Percentiles rank a stretch among this genome's conserved stretches.
Evolutionary conservation across 2,329 filamentous ascomycete genomes (phyloP).

Genomic region (Phialophora verrucosa): DNA sequence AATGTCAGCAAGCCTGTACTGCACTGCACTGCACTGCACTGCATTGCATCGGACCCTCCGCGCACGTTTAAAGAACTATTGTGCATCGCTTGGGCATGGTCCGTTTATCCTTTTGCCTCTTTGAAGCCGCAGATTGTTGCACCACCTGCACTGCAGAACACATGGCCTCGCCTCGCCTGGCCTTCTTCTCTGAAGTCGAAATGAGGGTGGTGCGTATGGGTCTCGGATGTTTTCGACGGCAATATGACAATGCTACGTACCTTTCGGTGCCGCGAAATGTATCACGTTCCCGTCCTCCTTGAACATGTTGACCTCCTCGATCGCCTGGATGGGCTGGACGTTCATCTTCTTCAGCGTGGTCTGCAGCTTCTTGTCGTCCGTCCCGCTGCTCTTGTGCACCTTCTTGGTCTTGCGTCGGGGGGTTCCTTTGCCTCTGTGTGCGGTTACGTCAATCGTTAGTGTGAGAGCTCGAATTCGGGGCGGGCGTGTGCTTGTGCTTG

Average conservation of each 20-base stretch:
- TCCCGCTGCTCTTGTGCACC: constrained; percentile 86
- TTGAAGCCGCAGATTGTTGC: not conserved
- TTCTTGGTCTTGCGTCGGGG: constrained; percentile 98
- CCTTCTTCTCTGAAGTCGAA: not conserved
- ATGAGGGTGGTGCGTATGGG: not conserved
- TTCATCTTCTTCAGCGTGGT: constrained; percentile 98
- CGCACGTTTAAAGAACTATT: not conserved
- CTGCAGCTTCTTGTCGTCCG: constrained; percentile 99
- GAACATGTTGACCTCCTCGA: constrained; percentile 99
- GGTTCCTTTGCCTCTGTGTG: constrained; percentile 89
- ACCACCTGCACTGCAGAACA: not conserved
- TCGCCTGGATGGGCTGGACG: constrained; percentile 98
- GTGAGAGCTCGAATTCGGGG: not conserved
- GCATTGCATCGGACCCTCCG: too few relatives aligned
- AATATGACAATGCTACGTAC: constrained; percentile 60
- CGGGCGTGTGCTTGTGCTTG: not conserved
- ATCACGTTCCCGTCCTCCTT: constrained; percentile 99
- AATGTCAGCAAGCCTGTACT: constrained; percentile 8
- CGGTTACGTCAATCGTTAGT: not conserved
- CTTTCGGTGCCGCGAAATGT: constrained; percentile 97
- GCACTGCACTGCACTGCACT: not conserved
- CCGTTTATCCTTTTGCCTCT: not conserved
- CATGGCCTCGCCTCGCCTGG: not conserved
- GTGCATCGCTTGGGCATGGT: not conserved
- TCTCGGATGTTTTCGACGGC: too few relatives aligned